A percentile compares a stretch with the other conserved stretches of the same genome.
Evolutionary conservation across 1,284 basidiomycete genomes (phyloP).

Genomic region (Pulchroboletus neoregius): DNA sequence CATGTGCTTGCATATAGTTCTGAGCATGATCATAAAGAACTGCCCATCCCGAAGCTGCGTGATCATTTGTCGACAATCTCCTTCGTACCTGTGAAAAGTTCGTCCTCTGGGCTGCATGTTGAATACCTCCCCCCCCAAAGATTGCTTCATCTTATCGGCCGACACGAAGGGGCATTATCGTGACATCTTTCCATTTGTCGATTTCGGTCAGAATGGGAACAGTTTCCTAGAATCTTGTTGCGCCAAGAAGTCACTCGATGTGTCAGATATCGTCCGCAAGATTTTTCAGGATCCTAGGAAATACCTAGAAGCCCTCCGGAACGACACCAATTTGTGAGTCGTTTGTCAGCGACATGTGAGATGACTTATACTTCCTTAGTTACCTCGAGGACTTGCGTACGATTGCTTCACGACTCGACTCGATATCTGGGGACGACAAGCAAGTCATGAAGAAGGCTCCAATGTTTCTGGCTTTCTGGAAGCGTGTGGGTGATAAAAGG

Average conservation of each 20-base stretch:
- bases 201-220: conserved; percentile 23
- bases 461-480: conserved; percentile 21
- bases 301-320: conserved; percentile 14
- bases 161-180: conserved; percentile 14
- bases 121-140: conserved; percentile 13
- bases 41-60: conserved; percentile 3
- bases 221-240: conserved; percentile 21
- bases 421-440: conserved; percentile 13
- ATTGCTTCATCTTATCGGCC: conserved; percentile 22
- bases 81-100: conserved; percentile 16
- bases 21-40: conserved; percentile 7
- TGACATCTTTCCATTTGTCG: conserved; percentile 20
- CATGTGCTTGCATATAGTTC: neutral
- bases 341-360: neutral
- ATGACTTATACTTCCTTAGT: conserved; percentile 14
- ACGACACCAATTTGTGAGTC: conserved; percentile 8
- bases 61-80: conserved; percentile 10
- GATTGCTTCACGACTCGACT: conserved; percentile 17
- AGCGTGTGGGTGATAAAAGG: neutral
- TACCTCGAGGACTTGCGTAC: conserved; percentile 24
- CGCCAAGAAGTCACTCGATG: conserved; percentile 24
- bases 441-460: conserved; percentile 15
- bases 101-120: neutral
- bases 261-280: conserved; percentile 18
- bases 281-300: conserved; percentile 18